phyloP scores from a whole-genome alignment of 2,329 filamentous ascomycete species.

The Sphaerostilbella broomeana region DNA sequence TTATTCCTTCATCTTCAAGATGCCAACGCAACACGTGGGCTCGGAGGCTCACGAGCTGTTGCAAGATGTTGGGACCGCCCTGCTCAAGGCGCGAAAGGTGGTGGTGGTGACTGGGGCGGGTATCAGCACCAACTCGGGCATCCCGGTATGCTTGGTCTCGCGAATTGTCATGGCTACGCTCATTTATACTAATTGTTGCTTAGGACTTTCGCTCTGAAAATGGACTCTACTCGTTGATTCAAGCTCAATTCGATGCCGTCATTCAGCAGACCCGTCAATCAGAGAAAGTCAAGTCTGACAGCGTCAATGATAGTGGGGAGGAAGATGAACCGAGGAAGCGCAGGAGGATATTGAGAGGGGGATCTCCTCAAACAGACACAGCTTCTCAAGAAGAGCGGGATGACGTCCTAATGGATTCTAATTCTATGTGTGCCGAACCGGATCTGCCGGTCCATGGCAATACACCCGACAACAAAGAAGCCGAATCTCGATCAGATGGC shows the following conservation, averaged over 20 bases:
- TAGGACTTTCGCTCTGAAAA: constrained; percentile 68
- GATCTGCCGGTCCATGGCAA: constrained; percentile 13
- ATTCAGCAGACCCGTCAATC: constrained; percentile 25
- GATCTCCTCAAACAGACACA: constrained; percentile 12
- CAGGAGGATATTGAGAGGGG: constrained; percentile 25
- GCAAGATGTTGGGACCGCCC: constrained; percentile 57
- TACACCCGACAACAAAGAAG: background rate
- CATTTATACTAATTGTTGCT: constrained; percentile 13
- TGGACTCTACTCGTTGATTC: constrained; percentile 65
- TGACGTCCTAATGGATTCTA: constrained; percentile 18
- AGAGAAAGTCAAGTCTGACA: constrained; percentile 18
- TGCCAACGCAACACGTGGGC: constrained; percentile 54
- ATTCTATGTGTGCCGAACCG: constrained; percentile 13
- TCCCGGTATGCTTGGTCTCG: constrained; percentile 46
- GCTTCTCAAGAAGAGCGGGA: constrained; percentile 16
- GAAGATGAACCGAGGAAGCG: constrained; percentile 26
- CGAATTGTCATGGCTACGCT: background rate
- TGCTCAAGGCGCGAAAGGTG: constrained; percentile 61
- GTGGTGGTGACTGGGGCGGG: constrained; percentile 66
- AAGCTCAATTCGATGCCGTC: constrained; percentile 56
- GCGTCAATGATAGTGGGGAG: constrained; percentile 20
- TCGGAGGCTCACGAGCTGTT: constrained; percentile 46
- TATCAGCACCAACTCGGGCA: constrained; percentile 70
- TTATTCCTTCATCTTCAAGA: constrained; percentile 26
- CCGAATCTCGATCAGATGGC: background rate